Conservation (phyloP, 2,329 filamentous ascomycete species). For the Colletotrichum godetiae region DNA sequence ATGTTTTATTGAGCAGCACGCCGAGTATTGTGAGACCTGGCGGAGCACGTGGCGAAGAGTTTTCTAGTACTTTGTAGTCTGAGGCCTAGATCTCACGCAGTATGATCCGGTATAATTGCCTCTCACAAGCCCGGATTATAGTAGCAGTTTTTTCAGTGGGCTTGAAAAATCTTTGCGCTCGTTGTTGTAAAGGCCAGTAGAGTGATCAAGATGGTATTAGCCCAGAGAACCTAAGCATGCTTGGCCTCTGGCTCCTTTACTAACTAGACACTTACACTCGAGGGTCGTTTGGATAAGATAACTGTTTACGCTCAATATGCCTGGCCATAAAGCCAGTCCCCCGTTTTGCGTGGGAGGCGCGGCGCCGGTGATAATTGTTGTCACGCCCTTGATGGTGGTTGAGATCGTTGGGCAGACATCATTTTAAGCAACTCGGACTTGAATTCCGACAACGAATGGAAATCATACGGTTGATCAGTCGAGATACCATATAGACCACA, state of each 20-base stretch:
- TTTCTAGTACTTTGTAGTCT: too few species aligned
- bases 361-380: conserved; percentile 51
- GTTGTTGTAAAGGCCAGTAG: not conserved
- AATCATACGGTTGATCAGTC: not conserved
- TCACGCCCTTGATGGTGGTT: conserved; percentile 52
- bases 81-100: too few species aligned
- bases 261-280: conserved; percentile 37
- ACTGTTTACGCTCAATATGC: conserved; percentile 57
- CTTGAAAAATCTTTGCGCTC: not conserved
- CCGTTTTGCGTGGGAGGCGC: conserved; percentile 51
- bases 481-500: not conserved
- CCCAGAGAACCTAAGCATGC: not conserved
- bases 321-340: conserved; percentile 54
- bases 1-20: too few species aligned
- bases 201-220: not conserved
- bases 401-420: conserved; percentile 14
- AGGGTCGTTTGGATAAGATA: conserved; percentile 54
- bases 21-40: too few species aligned
- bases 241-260: not conserved
- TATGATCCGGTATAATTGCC: not conserved
- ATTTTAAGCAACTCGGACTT: not conserved
- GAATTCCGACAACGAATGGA: not conserved
- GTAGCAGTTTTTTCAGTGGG: not conserved
- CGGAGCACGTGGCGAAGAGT: too few species aligned
- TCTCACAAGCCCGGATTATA: not conserved